A percentile compares a stretch with the other conserved stretches of the same genome.
Conservation (phyloP, 78 protist genomes). For the Emiliania huxleyi region DNA sequence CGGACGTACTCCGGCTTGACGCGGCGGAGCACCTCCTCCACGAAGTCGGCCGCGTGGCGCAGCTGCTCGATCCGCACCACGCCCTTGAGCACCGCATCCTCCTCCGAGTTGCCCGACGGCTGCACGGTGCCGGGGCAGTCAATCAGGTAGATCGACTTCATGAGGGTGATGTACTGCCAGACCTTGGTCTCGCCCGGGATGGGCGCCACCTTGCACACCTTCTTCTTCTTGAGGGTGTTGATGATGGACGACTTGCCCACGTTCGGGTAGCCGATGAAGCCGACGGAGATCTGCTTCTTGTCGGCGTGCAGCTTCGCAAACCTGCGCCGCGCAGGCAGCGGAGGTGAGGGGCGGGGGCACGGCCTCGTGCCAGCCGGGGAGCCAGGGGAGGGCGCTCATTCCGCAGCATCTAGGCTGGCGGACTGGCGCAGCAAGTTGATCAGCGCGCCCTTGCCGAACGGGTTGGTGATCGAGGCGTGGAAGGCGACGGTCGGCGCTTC, state of each 20-base stretch:
- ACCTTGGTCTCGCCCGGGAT: constrained; percentile 98
- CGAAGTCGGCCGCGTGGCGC: constrained; percentile 42
- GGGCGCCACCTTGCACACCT: constrained; percentile 95
- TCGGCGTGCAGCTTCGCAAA: constrained; percentile 85
- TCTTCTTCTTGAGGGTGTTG: constrained; percentile 89
- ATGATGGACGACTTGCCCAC: constrained; percentile 94
- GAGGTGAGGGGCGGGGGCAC: no score
- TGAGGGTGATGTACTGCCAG: constrained; percentile 99
- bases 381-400: no score
- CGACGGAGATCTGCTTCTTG: constrained; percentile 91
- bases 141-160: constrained; percentile 89
- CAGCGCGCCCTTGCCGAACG: constrained; percentile 97
- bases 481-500: constrained; percentile 98
- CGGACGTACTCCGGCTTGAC: constrained; percentile 78
- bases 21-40: constrained; percentile 73
- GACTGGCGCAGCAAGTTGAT: constrained; percentile 45
- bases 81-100: constrained; percentile 86
- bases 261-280: constrained; percentile 94
- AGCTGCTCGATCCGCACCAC: constrained; percentile 85
- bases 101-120: constrained; percentile 57
- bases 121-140: constrained; percentile 96
- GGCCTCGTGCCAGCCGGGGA: no score
- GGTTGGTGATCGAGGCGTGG: constrained; percentile 93
- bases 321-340: no score
- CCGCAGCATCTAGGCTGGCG: no score